These are phyloP conservation scores for Asterochloris erici DNA, from an alignment of 139 green algal genomes.

Conservation along the genomic window DNA sequence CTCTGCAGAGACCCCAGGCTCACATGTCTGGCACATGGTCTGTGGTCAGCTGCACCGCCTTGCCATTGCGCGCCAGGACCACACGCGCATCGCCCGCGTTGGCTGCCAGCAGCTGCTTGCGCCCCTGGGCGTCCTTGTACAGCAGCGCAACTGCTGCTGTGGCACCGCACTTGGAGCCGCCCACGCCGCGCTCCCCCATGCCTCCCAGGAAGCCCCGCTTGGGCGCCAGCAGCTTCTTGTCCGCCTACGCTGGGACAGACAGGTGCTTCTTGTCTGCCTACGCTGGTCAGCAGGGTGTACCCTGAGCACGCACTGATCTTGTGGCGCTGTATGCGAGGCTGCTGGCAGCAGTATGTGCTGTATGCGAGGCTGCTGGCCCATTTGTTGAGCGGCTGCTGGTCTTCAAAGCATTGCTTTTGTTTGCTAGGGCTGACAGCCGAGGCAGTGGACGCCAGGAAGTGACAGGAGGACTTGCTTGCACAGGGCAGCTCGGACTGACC, in stretches of 20 bases:
- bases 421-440: not conserved
- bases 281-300: not conserved
- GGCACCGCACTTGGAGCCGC: conserved; percentile 84
- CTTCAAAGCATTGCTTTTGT: not conserved
- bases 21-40: conserved; percentile 89
- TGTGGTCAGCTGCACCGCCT: conserved; percentile 70
- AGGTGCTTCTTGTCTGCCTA: conserved; percentile 19
- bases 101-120: conserved; percentile 59
- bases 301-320: not conserved
- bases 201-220: conserved; percentile 77
- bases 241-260: conserved; percentile 30
- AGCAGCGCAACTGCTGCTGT: conserved; percentile 61
- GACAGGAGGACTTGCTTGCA: too few relatives aligned
- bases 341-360: not conserved
- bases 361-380: not conserved
- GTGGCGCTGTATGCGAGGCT: not conserved
- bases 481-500: too few relatives aligned
- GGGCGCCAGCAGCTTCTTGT: conserved; percentile 58
- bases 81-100: conserved; percentile 91
- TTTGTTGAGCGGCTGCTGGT: not conserved
- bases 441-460: too few relatives aligned
- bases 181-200: conserved; percentile 80
- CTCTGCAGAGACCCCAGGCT: not conserved
- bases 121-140: conserved; percentile 17
- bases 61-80: conserved; percentile 59